Percentiles rank a stretch among this genome's conserved stretches.
Evolutionary conservation across 805 yeast genomes (phyloP).

Genomic region (Ogataea henricii): DNA sequence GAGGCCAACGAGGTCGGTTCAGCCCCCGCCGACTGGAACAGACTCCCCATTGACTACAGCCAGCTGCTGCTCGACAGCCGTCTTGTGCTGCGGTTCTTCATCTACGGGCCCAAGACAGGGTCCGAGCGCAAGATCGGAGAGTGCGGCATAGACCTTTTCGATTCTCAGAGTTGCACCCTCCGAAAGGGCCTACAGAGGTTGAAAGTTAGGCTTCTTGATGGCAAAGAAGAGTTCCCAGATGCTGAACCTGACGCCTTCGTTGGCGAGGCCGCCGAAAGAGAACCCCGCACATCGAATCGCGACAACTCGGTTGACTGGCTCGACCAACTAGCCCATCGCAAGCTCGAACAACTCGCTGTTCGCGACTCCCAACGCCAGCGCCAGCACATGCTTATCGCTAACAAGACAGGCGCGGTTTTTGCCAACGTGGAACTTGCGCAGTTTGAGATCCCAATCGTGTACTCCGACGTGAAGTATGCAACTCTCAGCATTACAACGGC

Average conservation of each 20-base stretch:
- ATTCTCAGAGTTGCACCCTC: constrained; percentile 52
- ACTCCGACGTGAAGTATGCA: constrained; percentile 55
- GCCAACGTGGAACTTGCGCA: constrained; percentile 55
- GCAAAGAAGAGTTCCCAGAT: constrained; percentile 1
- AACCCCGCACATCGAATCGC: not conserved
- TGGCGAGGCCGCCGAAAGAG: not conserved
- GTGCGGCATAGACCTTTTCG: constrained; percentile 60
- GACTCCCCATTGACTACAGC: constrained; percentile 67
- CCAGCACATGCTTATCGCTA: constrained; percentile 14
- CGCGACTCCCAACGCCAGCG: constrained; percentile 12
- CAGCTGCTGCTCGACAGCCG: constrained; percentile 69
- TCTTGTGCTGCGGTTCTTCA: constrained; percentile 66
- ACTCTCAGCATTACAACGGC: constrained; percentile 30
- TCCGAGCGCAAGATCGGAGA: constrained; percentile 56
- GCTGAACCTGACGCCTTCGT: no score
- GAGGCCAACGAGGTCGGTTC: not conserved
- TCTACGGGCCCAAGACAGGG: constrained; percentile 54
- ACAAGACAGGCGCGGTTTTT: constrained; percentile 19
- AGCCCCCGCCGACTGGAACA: constrained; percentile 52
- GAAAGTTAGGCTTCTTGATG: constrained; percentile 31
- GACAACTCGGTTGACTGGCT: constrained; percentile 64
- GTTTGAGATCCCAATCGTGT: constrained; percentile 74
- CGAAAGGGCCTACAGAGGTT: constrained; percentile 72
- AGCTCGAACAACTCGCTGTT: constrained; percentile 45
- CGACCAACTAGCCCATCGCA: constrained; percentile 62